These are phyloP conservation scores for Populus hybrid DNA, from an alignment of 441 rosid genomes.

Conservation along the genomic window DNA sequence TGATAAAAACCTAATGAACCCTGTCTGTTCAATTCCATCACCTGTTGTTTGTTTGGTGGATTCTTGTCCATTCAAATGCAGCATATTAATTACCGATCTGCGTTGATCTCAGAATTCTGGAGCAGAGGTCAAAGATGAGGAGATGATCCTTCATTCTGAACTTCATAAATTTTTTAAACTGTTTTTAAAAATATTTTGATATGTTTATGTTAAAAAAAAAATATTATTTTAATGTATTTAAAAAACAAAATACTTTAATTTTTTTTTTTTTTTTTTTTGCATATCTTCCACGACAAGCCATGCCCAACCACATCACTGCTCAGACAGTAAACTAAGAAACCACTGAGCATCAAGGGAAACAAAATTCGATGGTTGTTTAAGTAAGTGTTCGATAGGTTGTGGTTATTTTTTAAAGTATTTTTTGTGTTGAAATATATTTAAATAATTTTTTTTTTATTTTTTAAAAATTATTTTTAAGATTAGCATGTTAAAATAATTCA, in stretches of 20 bases:
- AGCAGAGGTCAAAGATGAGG: background rate
- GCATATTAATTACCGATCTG: background rate
- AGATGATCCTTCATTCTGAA: background rate
- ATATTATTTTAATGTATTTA: too few relatives aligned
- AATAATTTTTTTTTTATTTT: too few relatives aligned
- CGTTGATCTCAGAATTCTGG: background rate
- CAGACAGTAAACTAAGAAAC: conserved; percentile 31
- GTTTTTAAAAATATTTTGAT: too few relatives aligned
- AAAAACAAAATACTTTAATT: too few relatives aligned
- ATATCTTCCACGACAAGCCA: conserved; percentile 54
- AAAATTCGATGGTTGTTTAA: conserved; percentile 29
- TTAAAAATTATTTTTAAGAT: too few relatives aligned
- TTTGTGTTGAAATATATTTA: too few relatives aligned
- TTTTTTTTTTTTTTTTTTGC: too few relatives aligned
- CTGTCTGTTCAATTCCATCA: background rate
- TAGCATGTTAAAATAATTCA: too few relatives aligned
- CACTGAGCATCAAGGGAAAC: conserved; percentile 19
- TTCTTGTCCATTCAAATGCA: background rate
- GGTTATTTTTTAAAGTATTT: too few relatives aligned
- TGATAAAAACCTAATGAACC: too few relatives aligned
- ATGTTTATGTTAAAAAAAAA: too few relatives aligned
- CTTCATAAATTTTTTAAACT: background rate
- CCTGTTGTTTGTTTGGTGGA: background rate
- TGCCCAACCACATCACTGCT: background rate
- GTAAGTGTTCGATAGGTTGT: too few relatives aligned